phyloP scores from a whole-genome alignment of 345 rosid species.

The Salix caprea region DNA sequence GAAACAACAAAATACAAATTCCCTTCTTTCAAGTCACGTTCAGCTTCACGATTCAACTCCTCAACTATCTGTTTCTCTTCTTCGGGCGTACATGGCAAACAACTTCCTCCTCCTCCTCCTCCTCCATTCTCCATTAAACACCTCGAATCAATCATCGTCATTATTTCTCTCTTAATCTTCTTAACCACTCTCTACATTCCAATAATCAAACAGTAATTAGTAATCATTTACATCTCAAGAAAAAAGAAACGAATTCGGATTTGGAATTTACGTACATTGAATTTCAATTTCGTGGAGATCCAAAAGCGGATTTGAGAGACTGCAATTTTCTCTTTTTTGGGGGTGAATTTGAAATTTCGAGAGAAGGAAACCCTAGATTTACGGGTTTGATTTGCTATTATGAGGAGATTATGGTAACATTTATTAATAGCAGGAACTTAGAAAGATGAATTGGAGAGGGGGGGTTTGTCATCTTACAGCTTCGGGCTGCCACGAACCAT shows the following conservation, averaged over 20 bases:
- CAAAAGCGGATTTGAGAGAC: neutral
- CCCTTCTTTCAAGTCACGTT: slow-evolving; percentile 57
- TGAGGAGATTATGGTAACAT: slow-evolving; percentile 10
- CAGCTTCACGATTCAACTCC: slow-evolving; percentile 53
- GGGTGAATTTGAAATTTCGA: neutral
- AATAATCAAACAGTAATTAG: neutral
- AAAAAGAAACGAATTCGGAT: neutral
- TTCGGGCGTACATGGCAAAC: slow-evolving; percentile 52
- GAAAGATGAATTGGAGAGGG: neutral
- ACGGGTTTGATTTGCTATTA: slow-evolving; percentile 5
- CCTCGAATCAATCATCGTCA: slow-evolving; percentile 54
- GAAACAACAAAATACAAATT: slow-evolving; percentile 74
- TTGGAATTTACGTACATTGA: neutral
- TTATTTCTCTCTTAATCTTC: slow-evolving; percentile 12
- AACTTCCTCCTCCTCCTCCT: slow-evolving; percentile 26
- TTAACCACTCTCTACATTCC: neutral
- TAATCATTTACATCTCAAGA: neutral
- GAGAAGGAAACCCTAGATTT: slow-evolving; percentile 18
- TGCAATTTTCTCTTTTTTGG: neutral
- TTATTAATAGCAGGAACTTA: neutral
- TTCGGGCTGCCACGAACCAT: slow-evolving; percentile 23
- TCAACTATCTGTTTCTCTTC: slow-evolving; percentile 65
- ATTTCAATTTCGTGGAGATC: neutral
- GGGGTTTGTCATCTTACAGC: slow-evolving; percentile 7
- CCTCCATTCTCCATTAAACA: slow-evolving; percentile 52